Conservation (phyloP, 163 green algal species). For the Chlamydomonas reinhardtii region DNA sequence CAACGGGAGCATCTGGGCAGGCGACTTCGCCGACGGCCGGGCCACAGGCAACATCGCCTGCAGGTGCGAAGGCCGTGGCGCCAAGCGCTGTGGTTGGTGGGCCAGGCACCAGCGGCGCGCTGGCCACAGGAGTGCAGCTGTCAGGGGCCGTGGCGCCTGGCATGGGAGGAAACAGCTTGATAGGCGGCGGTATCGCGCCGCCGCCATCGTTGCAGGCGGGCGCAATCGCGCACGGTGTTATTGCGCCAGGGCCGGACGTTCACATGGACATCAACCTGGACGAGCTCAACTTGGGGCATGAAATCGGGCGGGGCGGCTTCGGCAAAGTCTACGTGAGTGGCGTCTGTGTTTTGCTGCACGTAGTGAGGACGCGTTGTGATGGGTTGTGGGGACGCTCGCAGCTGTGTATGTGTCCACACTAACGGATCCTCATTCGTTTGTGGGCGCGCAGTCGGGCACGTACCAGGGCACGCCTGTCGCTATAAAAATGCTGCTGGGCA, state of each 20-base stretch:
- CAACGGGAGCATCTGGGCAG: no score
- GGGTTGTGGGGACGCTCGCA: background rate
- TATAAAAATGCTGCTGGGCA: constrained; percentile 10
- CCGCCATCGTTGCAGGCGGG: background rate
- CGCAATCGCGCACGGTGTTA: no score
- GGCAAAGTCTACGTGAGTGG: constrained; percentile 10
- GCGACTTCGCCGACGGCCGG: no score
- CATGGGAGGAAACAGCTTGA: background rate
- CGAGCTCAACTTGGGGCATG: background rate
- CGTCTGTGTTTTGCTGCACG: background rate
- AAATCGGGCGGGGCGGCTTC: constrained; percentile 4
- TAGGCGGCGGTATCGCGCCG: background rate
- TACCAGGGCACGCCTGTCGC: background rate
- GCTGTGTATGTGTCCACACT: background rate
- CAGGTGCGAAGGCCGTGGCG: no score
- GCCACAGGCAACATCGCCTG: no score
- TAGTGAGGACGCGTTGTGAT: background rate
- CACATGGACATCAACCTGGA: background rate
- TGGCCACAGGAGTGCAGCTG: no score
- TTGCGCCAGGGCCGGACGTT: background rate
- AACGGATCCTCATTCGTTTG: no score
- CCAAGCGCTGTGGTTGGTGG: no score
- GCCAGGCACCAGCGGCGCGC: no score
- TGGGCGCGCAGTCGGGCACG: background rate
- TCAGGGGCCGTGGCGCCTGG: no score